Base-by-base conservation (phyloP, 495 filamentous ascomycete species). In the Lindgomyces ingoldianus region DNA sequence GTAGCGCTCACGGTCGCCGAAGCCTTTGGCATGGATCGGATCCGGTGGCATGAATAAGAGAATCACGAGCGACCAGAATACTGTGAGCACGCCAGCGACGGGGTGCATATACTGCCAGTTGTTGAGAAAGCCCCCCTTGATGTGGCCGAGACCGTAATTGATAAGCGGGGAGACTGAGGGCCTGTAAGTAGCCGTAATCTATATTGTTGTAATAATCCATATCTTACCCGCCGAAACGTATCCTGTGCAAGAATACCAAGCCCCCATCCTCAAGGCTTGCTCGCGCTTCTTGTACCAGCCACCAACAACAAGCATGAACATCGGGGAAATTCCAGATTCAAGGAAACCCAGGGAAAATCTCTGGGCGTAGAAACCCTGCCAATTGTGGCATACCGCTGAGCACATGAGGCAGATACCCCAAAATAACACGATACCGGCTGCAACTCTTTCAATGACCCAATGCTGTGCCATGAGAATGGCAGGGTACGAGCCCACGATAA, bases 61-160 rank as follows among this genome's bases (percentile, higher is more conserved):
- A 57, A 78, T 75, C 29, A 74, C 66, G 41, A 77, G 67, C 0
- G 70, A 69, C 76, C 76, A 78, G 4, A 73, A 3, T 22, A 83
- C 74, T 27, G 81, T 84, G 22, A 83, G 71, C 0, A 77, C 73
- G 8, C 82, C 82, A 39, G 81, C 81, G 11, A 74, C 64, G 21
- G 70, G 61, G 46, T 76, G 75, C 73, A 62, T 73, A 39, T 73
- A 73, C 53, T 62, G 46, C 71, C 71, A 73, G 14, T 55, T 51
- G 24, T 30, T 45, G 9, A 70, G 56, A 3, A 53, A 59, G 9
- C 68, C 58, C 12, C 74, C 75, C 22, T 77, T 70, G 56, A 81
- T 79, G 45, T 78, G 78, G 14, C 81, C 81, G 52, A 83, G 78
- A 8, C 77, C 81, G 64, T 77, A 81, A 29, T 80, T 81, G 65